Percentiles rank a stretch among this genome's conserved stretches.
Evolutionary conservation across 2,329 filamentous ascomycete species (phyloP).

Genomic region (Fusarium denticulatum): DNA sequence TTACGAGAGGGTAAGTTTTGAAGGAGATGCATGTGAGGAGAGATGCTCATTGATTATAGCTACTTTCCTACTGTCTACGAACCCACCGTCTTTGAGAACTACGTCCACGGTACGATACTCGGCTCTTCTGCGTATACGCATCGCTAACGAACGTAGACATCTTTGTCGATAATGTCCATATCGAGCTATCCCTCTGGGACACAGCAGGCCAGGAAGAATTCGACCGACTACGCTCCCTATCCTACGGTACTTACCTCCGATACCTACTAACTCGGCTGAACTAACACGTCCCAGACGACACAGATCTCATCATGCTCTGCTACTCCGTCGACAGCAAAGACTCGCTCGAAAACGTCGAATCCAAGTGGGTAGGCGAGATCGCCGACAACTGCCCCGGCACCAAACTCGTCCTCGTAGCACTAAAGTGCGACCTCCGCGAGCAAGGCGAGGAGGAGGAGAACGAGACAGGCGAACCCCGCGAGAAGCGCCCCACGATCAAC

Average conservation of each 20-base stretch:
- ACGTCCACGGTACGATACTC: slow-evolving; percentile 82
- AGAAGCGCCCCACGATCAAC: slow-evolving; percentile 80
- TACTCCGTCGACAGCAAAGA: slow-evolving; percentile 97
- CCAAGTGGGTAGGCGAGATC: slow-evolving; percentile 98
- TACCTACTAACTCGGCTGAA: not conserved
- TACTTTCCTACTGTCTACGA: slow-evolving; percentile 99
- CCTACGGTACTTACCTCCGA: slow-evolving; percentile 73
- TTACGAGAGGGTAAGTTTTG: slow-evolving; percentile 85
- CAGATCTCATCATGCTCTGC: slow-evolving; percentile 98
- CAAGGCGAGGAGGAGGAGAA: slow-evolving; percentile 76
- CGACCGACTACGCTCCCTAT: slow-evolving; percentile 92
- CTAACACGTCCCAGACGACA: slow-evolving; percentile 68
- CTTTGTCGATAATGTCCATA: slow-evolving; percentile 96
- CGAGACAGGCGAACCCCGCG: slow-evolving; percentile 52
- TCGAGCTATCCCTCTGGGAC: slow-evolving; percentile 98
- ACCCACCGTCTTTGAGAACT: slow-evolving; percentile 98
- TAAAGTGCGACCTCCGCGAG: slow-evolving; percentile 97
- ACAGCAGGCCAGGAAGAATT: slow-evolving; percentile 99
- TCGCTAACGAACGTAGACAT: slow-evolving; percentile 71
- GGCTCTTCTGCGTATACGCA: not conserved
- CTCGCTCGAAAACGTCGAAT: slow-evolving; percentile 97
- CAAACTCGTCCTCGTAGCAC: slow-evolving; percentile 91
- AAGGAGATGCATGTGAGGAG: not conserved
- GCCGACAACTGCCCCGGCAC: slow-evolving; percentile 97
- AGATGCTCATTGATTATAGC: slow-evolving; percentile 55